Evolutionary conservation across 75 land plant genomes (phyloP).

Genomic region (Azolla pinnata): DNA sequence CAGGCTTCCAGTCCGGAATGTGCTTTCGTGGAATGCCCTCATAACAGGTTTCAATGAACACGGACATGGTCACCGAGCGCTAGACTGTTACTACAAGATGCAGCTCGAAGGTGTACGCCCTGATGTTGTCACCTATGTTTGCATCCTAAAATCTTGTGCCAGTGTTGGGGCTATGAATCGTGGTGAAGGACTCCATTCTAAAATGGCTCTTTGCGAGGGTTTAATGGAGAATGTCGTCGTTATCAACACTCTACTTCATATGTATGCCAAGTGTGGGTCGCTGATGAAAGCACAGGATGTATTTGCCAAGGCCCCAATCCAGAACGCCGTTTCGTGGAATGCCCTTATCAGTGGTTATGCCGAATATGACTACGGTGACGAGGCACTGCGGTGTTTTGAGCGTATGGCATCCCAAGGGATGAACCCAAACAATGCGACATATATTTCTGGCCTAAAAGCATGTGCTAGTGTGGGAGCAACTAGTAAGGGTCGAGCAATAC

Average conservation of each 20-base stretch:
- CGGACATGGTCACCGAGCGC: background rate
- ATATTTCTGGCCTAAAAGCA: constrained; percentile 30
- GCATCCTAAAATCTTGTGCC: background rate
- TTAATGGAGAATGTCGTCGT: constrained; percentile 3
- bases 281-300: constrained; percentile 2
- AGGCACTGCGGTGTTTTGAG: constrained; percentile 9
- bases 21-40: constrained; percentile 8
- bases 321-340: constrained; percentile 14
- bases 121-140: background rate
- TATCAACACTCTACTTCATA: constrained; percentile 5
- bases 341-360: constrained; percentile 15
- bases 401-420: constrained; percentile 13
- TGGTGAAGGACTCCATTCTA: background rate
- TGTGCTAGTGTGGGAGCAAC: constrained; percentile 25
- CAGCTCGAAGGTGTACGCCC: background rate
- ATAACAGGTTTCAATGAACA: constrained; percentile 4
- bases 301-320: constrained; percentile 5
- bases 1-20: constrained; percentile 30
- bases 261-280: constrained; percentile 17
- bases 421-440: constrained; percentile 26
- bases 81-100: background rate
- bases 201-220: background rate
- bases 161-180: background rate
- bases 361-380: constrained; percentile 4
- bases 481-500: background rate